Evolutionary conservation across 225 moss, liverwort and hornwort genomes (phyloP), one percentile per base, ranked within the genome.

Genomic region (Polytrichum commune): DNA sequence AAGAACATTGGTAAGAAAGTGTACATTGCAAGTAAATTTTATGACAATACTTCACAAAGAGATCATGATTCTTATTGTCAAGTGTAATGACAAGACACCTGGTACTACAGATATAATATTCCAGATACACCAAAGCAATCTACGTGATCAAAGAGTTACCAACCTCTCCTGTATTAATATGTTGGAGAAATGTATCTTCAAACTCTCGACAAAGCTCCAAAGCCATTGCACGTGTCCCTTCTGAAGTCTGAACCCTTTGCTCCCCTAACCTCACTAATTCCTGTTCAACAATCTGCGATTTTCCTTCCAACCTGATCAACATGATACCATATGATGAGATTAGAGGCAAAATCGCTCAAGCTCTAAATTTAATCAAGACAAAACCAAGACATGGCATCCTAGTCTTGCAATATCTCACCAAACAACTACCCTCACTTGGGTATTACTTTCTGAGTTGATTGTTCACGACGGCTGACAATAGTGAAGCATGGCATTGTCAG

Each of bases 181-280:
- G 93, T 69, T 91, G 88, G 18, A 97, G 86, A 75, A 97, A 94
- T 76, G 76, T 91, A 83, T 97, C 96, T 75, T 97, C 96, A 73
- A 97, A 97, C 75, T 97, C 96, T 23, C 96, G 88, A 77, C 96
- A 97, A 74, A 97, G 89, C 76, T 97, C 96, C 58, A 97, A 80
- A 16, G 96, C 94, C 76, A 97, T 85, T 20, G 96, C 92, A 67
- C 96, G 92, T 64, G 91, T 92, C 73, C 96, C 96, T 79, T 97
- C 96, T 16, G 92, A 89, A 65, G 92, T 88, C 76, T 97, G 90
- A 66, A 97, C 88, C 85, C 93, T 81, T 64, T 88, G 85, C 78
- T 93, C 96, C 79, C 96, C 96, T 64, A 97, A 75, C 70, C 94
- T 86, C 55, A 92, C 90, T 79, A 94, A 83, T 71, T 97, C 96